Evolutionary conservation across 176 grass and related monocot genomes (phyloP), one percentile per base, ranked within the genome.

Genomic region (Dactylis glomerata): DNA sequence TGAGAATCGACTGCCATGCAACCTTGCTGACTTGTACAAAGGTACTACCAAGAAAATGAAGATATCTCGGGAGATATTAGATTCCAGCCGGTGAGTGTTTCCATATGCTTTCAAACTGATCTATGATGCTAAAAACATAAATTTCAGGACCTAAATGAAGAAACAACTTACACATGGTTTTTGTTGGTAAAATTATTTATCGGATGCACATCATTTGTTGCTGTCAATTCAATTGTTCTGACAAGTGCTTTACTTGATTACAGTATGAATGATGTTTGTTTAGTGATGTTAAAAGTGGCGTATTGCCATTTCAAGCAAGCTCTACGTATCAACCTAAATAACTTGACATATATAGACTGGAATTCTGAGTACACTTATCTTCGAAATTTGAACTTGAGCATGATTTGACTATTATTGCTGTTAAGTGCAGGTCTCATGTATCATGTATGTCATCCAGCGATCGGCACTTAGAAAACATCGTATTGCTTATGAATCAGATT

Each of bases 1-100:
- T 57, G 90, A 97, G 88, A 91, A 92, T 22, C 68, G 73, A 71
- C 40, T 92, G 59, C 80, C 90, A 13, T 97, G 92, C 81, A 94
- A 82, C 62, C 88, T 97, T 42, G 83, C 90, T 28, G 94, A 97
- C 63, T 63, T 97, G 83, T 97, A 97, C 64, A 94, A 92, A 80
- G 94, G 94, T 47, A 84, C 73, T 26, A 89, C 90, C 24, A 94
- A 88, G 81, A 97, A 94, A 86, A 97, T 97, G 94, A 97, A 94
- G 84, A 97, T 97, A 51, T 97, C 94, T 13, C 88, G 94, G 63
- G 90, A 97, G 77, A 87, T 94, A 69, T 72, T 90, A 28, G 94
- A 94, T 84, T 52, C 86, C 30, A 73, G 76, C 40, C 88, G 94
- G 94, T 97, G 64, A 88, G 83, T 59, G 68, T 69, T 81, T 20